Base-by-base conservation (phyloP, 2,329 filamentous ascomycete genomes). In the Penicillium expansum region DNA sequence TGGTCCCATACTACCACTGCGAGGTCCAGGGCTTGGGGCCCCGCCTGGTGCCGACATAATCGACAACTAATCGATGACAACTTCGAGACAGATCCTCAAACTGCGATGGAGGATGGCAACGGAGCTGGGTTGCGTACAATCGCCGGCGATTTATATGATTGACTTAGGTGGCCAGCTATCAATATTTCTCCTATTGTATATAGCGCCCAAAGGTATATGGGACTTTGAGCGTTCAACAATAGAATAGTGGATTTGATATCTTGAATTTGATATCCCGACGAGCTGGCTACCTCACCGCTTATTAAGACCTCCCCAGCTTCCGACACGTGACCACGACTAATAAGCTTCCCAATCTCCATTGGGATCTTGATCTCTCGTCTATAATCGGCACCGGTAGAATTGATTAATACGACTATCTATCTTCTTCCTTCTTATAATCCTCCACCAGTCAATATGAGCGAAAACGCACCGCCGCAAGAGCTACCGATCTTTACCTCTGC, bases 401-500 rank as follows among this genome's bases (percentile, higher is more conserved):
- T 38, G 4, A 29, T 13, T 29, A 9, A 29, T 9, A 29, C 27
- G 8, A 29, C 27, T 10, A 30, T 37, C 18, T n/a, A 14, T 3
- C 1, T 10, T 14, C 1, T 3, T 22, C 7, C 3, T 9, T 38
- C 5, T 20, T 30, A 22, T 5, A 27, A 16, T 24, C 16, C 9
- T 1, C 41, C 30, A 22, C 13, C 27, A 48, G 14, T 16, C 51
- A 60, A 33, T 24, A 72, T 72, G 70, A 37, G 60, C 7, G 64
- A 67, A 30, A 39, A 54, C 33, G 50, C 63, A 30, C 61, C 69
- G 14, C 22, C 47, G 47, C 57, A 68, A 8, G 64, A 71, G 51
- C 24, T 24, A 22, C 62, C 70, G 41, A 68, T 65, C n/a, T 89
- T 92, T 63, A 89, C 86, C 10, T 83, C 88, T 33, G 83, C 88